phyloP scores from a whole-genome alignment of 495 filamentous ascomycete genomes.

The Apodospora peruviana region DNA sequence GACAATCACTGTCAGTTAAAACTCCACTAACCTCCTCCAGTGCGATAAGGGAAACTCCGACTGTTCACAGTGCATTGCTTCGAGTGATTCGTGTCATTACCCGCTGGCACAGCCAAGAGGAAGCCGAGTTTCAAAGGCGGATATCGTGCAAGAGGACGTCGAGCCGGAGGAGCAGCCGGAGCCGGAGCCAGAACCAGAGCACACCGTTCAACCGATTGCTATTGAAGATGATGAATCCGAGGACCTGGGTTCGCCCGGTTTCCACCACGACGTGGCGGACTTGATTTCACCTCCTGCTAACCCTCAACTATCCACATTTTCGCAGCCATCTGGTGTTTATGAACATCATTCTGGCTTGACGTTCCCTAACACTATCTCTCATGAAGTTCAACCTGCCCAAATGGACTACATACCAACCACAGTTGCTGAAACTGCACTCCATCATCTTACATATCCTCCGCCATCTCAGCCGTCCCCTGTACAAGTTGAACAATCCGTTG shows the following conservation, averaged over 20 bases:
- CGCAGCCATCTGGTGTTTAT: conserved; percentile 10
- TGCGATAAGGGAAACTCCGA: conserved; percentile 36
- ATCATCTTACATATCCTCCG: conserved; percentile 6
- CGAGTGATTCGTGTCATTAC: conserved; percentile 29
- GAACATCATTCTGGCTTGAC: conserved; percentile 14
- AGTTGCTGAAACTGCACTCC: conserved; percentile 4
- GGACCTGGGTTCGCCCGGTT: conserved; percentile 23
- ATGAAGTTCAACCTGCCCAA: conserved; percentile 3
- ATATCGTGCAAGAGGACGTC: conserved; percentile 3
- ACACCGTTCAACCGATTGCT: not conserved
- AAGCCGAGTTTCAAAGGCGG: conserved; percentile 8
- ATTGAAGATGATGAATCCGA: conserved; percentile 21
- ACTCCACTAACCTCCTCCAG: conserved; percentile 17
- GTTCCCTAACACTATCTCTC: conserved; percentile 10
- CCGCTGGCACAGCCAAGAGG: conserved; percentile 18
- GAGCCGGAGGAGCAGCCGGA: conserved; percentile 4
- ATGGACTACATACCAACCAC: conserved; percentile 10
- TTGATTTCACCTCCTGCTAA: conserved; percentile 11
- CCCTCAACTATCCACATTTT: conserved; percentile 9
- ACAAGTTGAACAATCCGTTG: conserved; percentile 4
- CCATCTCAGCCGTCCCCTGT: conserved; percentile 1
- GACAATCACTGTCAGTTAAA: not conserved
- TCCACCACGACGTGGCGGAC: conserved; percentile 6
- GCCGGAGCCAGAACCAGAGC: not conserved
- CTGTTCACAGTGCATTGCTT: conserved; percentile 29